phyloP scores from a whole-genome alignment of 495 filamentous ascomycete genomes.

The Xylaria castorea region DNA sequence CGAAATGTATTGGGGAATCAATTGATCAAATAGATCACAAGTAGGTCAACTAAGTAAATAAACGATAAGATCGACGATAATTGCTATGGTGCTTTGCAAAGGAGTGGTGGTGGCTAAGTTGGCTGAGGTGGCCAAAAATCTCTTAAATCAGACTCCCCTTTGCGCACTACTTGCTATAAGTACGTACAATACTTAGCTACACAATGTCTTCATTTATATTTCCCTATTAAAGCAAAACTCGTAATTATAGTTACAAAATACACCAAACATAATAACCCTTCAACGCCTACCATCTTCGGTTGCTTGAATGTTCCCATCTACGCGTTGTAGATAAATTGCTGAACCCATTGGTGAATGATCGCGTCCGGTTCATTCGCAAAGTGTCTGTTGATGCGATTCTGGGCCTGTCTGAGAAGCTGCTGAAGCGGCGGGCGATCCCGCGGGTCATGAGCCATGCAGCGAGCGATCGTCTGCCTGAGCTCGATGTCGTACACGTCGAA shows the following conservation, averaged over 20 bases:
- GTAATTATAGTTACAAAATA: background rate
- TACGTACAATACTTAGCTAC: too few species aligned
- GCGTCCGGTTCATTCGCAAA: constrained; percentile 18
- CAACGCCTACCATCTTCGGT: background rate
- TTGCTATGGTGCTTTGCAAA: too few species aligned
- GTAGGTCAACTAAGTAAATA: too few species aligned
- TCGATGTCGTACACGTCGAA: constrained; percentile 18
- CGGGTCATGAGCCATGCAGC: constrained; percentile 31
- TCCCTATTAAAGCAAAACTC: background rate
- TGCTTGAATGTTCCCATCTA: background rate
- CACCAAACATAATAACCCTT: background rate
- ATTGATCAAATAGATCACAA: too few species aligned
- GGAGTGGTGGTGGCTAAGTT: too few species aligned
- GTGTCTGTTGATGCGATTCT: background rate
- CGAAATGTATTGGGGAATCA: too few species aligned
- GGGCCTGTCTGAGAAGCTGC: constrained; percentile 14
- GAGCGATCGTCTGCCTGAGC: constrained; percentile 19
- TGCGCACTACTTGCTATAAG: too few species aligned
- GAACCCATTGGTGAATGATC: constrained; percentile 24
- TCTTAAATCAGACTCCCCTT: too few species aligned
- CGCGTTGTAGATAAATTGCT: background rate
- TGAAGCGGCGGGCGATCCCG: constrained; percentile 6
- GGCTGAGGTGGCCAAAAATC: too few species aligned
- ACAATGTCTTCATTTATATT: background rate
- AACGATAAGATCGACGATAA: too few species aligned